These are phyloP conservation scores for Wickerhamomyces canadensis DNA, from an alignment of 805 yeast species.

Conservation along the genomic window DNA sequence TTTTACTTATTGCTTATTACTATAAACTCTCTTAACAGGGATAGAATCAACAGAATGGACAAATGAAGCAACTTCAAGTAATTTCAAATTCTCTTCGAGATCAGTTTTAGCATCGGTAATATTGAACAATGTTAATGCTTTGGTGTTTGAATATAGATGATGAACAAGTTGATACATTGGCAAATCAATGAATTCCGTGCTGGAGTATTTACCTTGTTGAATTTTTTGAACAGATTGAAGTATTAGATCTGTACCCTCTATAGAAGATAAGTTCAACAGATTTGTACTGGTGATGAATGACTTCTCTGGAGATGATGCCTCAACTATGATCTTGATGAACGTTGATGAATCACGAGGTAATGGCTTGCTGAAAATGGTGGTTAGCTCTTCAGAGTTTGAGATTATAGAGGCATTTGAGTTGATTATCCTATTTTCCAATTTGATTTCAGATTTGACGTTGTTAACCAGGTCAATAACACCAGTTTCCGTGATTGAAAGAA, in stretches of 20 bases:
- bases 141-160: slow-evolving; percentile 27
- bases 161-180: slow-evolving; percentile 19
- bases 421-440: slow-evolving; percentile 12
- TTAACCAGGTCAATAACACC: slow-evolving; percentile 11
- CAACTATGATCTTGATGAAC: slow-evolving; percentile 7
- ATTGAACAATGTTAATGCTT: slow-evolving; percentile 30
- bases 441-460: slow-evolving; percentile 3
- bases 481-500: slow-evolving; percentile 6
- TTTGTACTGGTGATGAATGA: slow-evolving; percentile 9
- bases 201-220: slow-evolving; percentile 7
- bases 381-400: neutral
- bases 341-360: neutral
- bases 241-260: slow-evolving; percentile 1
- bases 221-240: slow-evolving; percentile 6
- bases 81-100: slow-evolving; percentile 12
- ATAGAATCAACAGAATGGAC: slow-evolving; percentile 7
- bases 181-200: slow-evolving; percentile 10
- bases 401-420: neutral
- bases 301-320: slow-evolving; percentile 5
- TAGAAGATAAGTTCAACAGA: slow-evolving; percentile 4
- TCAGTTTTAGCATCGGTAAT: slow-evolving; percentile 16
- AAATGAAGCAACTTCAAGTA: slow-evolving; percentile 11
- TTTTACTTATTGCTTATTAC: neutral
- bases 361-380: neutral
- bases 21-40: slow-evolving; percentile 16